phyloP scores from a whole-genome alignment of 129 eudicot species.

The Pulicaria dysenterica region DNA sequence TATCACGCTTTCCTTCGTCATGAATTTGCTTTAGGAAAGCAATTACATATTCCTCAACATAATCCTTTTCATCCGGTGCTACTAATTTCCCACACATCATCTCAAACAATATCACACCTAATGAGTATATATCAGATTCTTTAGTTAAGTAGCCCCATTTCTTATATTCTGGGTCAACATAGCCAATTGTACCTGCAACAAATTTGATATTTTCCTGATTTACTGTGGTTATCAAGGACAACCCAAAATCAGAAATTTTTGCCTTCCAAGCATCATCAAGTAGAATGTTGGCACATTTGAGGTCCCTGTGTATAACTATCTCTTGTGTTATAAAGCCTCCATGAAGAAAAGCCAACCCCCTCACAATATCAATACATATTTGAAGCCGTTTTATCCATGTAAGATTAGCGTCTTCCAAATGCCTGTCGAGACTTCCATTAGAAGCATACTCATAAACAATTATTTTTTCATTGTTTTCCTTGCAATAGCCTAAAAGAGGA shows the following conservation, averaged over 20 bases:
- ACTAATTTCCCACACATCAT: conserved; percentile 10
- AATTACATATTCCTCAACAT: neutral
- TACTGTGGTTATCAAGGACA: neutral
- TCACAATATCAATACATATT: conserved; percentile 7
- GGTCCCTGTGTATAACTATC: conserved; percentile 17
- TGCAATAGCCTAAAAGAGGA: conserved; percentile 6
- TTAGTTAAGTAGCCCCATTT: neutral
- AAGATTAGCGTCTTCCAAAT: neutral
- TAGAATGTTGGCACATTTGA: conserved; percentile 14
- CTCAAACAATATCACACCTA: conserved; percentile 8
- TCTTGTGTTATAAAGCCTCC: neutral
- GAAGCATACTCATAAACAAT: conserved; percentile 10
- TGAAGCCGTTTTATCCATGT: conserved; percentile 14
- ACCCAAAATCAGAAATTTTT: conserved; percentile 17
- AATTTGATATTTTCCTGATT: neutral
- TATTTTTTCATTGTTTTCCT: neutral
- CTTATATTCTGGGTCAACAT: neutral
- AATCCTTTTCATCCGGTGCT: too few relatives aligned
- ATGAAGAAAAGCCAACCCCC: neutral
- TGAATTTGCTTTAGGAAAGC: too few relatives aligned
- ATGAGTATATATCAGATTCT: conserved; percentile 12
- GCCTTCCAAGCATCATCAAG: neutral
- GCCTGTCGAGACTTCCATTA: conserved; percentile 11
- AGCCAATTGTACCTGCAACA: neutral
- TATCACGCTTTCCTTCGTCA: neutral